These are phyloP conservation scores for Musa itinerans DNA, from an alignment of 176 grass and related monocot genomes.

Conservation along the genomic window DNA sequence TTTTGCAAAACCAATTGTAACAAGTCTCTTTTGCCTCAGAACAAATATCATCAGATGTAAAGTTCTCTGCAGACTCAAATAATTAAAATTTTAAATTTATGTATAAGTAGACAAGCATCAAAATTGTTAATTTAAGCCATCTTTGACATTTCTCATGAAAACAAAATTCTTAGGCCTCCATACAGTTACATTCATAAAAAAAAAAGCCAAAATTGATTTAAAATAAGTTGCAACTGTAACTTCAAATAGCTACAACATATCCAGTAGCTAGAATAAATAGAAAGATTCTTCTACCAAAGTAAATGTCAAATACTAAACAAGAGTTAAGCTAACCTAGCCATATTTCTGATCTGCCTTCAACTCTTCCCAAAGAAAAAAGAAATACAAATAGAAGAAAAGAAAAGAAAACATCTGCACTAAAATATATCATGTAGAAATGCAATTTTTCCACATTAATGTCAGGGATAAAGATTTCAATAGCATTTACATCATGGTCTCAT, in stretches of 20 bases:
- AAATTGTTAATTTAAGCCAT: not conserved
- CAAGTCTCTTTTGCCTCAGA: constrained; percentile 22
- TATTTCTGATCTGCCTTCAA: not conserved
- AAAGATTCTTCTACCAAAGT: not conserved
- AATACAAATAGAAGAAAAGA: not conserved
- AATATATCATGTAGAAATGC: not conserved
- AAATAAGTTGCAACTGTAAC: not conserved
- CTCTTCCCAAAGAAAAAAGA: not conserved
- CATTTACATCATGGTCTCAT: no score
- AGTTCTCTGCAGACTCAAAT: constrained; percentile 7
- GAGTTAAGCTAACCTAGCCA: no score
- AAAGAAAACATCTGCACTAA: not conserved
- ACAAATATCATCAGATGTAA: constrained; percentile 20
- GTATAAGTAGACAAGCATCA: not conserved
- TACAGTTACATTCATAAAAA: not conserved
- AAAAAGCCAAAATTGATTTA: not conserved
- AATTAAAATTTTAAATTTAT: not conserved
- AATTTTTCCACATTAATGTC: not conserved
- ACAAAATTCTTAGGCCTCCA: not conserved
- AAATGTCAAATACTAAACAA: no score
- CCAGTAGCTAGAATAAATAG: not conserved
- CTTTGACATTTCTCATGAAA: not conserved
- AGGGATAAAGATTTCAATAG: no score
- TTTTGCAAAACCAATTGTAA: constrained; percentile 23
- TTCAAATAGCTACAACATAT: not conserved